Evolutionary conservation across 2,329 filamentous ascomycete species (phyloP).

Genomic region (Dactylonectria macrodidyma): DNA sequence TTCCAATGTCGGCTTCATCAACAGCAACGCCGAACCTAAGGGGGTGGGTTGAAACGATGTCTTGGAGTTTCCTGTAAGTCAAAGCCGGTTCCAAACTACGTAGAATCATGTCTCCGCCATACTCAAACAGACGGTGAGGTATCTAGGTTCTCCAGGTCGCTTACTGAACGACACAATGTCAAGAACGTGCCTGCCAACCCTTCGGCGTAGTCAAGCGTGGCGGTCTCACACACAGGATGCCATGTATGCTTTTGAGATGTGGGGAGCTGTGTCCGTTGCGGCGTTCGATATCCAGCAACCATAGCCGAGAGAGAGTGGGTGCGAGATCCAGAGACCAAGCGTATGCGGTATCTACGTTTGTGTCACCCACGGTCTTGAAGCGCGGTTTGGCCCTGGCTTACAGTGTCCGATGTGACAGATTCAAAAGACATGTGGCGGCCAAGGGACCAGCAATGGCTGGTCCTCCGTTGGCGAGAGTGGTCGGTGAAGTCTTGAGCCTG

Average conservation of each 20-base stretch:
- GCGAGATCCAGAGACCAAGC: conserved; percentile 31
- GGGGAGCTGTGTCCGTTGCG: conserved; percentile 26
- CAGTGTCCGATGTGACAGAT: conserved; percentile 31
- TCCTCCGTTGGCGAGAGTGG: conserved; percentile 39
- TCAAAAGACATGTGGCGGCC: conserved; percentile 36
- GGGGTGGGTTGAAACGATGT: conserved; percentile 40
- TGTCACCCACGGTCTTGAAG: conserved; percentile 28
- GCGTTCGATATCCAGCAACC: conserved; percentile 41
- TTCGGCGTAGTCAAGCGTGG: conserved; percentile 39
- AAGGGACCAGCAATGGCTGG: conserved; percentile 34
- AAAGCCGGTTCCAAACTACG: conserved; percentile 29
- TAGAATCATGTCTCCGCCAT: conserved; percentile 20
- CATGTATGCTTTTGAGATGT: conserved; percentile 36
- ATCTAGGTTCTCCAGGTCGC: conserved; percentile 5
- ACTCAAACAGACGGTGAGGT: conserved; percentile 27
- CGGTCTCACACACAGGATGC: conserved; percentile 41
- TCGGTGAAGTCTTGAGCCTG: conserved; percentile 31
- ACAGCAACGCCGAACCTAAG: conserved; percentile 33
- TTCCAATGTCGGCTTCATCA: conserved; percentile 33
- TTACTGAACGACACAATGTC: conserved; percentile 26
- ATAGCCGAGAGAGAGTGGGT: conserved; percentile 43
- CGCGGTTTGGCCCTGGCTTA: conserved; percentile 36
- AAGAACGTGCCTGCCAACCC: conserved; percentile 33
- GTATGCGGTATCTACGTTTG: conserved; percentile 32
- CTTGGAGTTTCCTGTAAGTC: conserved; percentile 32